Conservation (phyloP, 2,329 filamentous ascomycete species). For the Aureobasidium sp. region DNA sequence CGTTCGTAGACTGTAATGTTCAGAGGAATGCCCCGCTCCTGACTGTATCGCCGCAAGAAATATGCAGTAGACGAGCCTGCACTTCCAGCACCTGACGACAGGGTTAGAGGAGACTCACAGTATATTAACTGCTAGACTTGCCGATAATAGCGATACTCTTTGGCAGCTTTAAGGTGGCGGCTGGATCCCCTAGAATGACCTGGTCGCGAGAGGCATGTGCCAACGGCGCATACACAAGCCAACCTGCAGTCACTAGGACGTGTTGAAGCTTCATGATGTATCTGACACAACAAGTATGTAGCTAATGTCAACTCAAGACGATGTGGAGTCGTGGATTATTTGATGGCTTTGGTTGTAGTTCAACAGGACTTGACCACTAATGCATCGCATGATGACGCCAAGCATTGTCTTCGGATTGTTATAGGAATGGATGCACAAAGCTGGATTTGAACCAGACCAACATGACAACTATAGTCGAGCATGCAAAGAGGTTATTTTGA, state of each 20-base stretch:
- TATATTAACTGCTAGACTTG: neutral
- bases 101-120: neutral
- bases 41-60: slow-evolving; percentile 64
- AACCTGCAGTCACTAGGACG: neutral
- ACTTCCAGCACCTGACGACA: slow-evolving; percentile 63
- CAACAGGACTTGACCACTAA: no score
- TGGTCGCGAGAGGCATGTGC: neutral
- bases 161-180: neutral
- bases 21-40: slow-evolving; percentile 49
- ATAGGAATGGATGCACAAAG: neutral
- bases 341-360: neutral
- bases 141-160: slow-evolving; percentile 11
- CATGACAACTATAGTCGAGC: no score
- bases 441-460: no score
- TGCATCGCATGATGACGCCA: neutral
- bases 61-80: slow-evolving; percentile 83
- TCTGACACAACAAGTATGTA: neutral
- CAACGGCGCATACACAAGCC: neutral
- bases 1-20: slow-evolving; percentile 88
- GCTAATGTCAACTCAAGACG: neutral
- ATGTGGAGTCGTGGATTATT: neutral
- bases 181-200: neutral
- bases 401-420: neutral
- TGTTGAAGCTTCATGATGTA: neutral
- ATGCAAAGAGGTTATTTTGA: no score